Conservation (phyloP, 495 filamentous ascomycete species). For the Aspergillus cavernicola region DNA sequence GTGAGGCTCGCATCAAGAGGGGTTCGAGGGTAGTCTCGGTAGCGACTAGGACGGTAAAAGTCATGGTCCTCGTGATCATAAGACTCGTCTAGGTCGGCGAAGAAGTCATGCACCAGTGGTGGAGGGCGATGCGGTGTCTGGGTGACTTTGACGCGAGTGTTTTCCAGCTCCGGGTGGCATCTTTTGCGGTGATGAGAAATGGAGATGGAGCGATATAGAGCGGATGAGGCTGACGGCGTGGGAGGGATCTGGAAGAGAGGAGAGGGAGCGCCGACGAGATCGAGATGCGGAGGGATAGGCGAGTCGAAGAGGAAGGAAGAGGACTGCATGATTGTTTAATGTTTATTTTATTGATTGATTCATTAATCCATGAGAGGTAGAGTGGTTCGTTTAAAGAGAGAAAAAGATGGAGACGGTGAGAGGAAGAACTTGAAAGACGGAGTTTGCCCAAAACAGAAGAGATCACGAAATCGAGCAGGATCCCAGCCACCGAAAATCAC, state of each 20-base stretch:
- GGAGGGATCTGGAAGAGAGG: constrained; percentile 67
- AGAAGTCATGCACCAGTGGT: constrained; percentile 48
- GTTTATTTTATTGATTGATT: constrained; percentile 6
- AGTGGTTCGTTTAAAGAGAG: constrained; percentile 3
- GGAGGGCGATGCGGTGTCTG: constrained; percentile 40
- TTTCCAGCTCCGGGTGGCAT: constrained; percentile 28
- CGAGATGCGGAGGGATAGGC: constrained; percentile 49
- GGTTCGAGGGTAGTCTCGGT: constrained; percentile 39
- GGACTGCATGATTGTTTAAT: constrained; percentile 41
- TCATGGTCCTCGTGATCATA: constrained; percentile 10
- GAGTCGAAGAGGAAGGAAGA: constrained; percentile 49
- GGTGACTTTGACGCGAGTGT: constrained; percentile 22
- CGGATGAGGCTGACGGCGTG: constrained; percentile 60
- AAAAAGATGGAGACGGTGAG: background rate
- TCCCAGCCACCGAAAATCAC: constrained; percentile 10
- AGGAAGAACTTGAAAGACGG: constrained; percentile 4
- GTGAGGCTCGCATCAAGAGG: constrained; percentile 30
- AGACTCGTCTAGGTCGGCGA: constrained; percentile 33
- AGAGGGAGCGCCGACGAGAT: constrained; percentile 51
- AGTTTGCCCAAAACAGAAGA: constrained; percentile 3
- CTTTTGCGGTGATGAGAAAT: constrained; percentile 42
- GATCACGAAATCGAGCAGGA: constrained; percentile 2
- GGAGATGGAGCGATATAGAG: constrained; percentile 57
- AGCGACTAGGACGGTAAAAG: constrained; percentile 40
- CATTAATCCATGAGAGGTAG: constrained; percentile 5